phyloP scores from a whole-genome alignment of 1,139 yeast genomes.

The Yamadazyma diospyri region DNA sequence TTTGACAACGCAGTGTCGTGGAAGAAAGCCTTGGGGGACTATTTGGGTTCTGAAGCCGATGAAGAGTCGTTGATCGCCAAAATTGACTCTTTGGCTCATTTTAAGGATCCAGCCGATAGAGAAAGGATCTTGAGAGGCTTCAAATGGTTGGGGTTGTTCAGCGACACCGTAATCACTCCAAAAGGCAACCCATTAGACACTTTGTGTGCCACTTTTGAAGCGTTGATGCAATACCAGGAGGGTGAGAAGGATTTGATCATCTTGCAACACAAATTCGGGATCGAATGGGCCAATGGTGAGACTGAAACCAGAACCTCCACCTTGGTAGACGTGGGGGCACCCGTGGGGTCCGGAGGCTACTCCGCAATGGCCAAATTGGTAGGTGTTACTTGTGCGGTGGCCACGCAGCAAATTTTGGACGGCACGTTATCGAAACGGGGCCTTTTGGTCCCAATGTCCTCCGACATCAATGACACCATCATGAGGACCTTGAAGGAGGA shows the following conservation, averaged over 20 bases:
- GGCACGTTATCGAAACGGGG: constrained; percentile 76
- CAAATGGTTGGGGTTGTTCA: constrained; percentile 91
- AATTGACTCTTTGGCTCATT: constrained; percentile 73
- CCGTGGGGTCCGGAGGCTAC: constrained; percentile 56
- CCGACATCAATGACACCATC: constrained; percentile 85
- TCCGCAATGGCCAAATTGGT: constrained; percentile 98
- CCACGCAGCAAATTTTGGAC: constrained; percentile 78
- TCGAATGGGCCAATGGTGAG: constrained; percentile 92
- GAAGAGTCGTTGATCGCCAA: constrained; percentile 74
- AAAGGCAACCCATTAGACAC: constrained; percentile 95
- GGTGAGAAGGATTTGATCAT: constrained; percentile 95
- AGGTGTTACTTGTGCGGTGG: constrained; percentile 98
- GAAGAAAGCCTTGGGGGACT: constrained; percentile 81
- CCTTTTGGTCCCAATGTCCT: constrained; percentile 87
- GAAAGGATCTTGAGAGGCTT: constrained; percentile 84
- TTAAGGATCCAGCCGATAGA: constrained; percentile 80
- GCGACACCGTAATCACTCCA: constrained; percentile 72
- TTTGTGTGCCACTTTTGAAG: constrained; percentile 92
- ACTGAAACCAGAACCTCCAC: constrained; percentile 93
- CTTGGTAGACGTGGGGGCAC: constrained; percentile 89
- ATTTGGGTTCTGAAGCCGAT: constrained; percentile 64
- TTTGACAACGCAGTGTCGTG: constrained; percentile 65
- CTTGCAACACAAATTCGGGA: constrained; percentile 96
- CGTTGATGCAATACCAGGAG: constrained; percentile 91
- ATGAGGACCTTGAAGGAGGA: constrained; percentile 88